Evolutionary conservation across 2,329 filamentous ascomycete species (phyloP), one percentile per base, ranked within the genome.

Genomic region (Botrytis squamosa): DNA sequence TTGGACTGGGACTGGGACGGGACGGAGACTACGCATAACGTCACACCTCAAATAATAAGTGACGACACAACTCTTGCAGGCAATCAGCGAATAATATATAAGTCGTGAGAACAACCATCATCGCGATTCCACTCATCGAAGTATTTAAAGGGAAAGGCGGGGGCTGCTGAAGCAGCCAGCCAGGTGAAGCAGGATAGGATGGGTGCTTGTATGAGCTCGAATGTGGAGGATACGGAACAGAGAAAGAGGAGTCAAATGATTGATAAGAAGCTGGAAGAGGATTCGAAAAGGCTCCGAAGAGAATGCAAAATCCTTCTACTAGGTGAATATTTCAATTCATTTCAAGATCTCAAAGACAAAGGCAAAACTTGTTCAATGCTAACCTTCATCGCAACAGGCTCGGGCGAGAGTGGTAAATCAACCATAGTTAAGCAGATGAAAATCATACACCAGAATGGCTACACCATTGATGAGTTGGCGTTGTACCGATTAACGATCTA

Each of bases 341-440:
- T 73, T 75, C 68, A 74, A 67, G 49, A 46, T 71, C 65, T 46
- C 42, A n/a, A 16, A 36, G 57, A 52, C 70, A 64, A 25, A 64
- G 52, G 42, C 52, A 70, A 66, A 22, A 67, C 33, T 29, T 4
- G n/a, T 46, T 57, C 40, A 52, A 62, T 62, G 76, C 77, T 79
- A 79, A 80, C 73, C 38, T 59, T 64, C 46, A 69, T 75, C 82
- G 64, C 40, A 49, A 67, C 33, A 98, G 96, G 96, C 77, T 98
- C 96, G 77, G 96, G 96, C 77, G 96, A 99, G 86, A 98, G 95
- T 84, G 96, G 96, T 78, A 99, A 99, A 85, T 98, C 96, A 74
- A 99, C 96, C 16, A 98, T 99, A 80, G 96, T 99, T 79, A 99
- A 99, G 84, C 96, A 99, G 87, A 99, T 99, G 96, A 99, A 98